These are phyloP conservation scores for Osmozyma mogii DNA, from an alignment of 805 yeast species.

Conservation along the genomic window DNA sequence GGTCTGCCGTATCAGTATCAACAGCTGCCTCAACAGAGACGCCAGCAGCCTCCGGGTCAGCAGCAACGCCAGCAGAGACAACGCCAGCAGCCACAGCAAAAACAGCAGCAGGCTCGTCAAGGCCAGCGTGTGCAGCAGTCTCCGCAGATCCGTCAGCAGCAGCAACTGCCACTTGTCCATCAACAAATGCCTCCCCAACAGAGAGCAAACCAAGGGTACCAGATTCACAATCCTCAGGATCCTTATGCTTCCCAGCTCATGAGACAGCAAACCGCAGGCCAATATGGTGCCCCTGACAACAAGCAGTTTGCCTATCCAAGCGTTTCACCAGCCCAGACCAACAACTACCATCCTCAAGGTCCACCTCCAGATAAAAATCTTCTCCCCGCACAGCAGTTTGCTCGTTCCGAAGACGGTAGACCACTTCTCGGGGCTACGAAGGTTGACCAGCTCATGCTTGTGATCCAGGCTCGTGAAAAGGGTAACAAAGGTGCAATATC, in stretches of 20 bases:
- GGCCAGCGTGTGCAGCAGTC: too few relatives aligned
- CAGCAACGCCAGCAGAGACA: too few relatives aligned
- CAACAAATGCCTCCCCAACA: too few relatives aligned
- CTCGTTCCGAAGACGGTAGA: constrained; percentile 51
- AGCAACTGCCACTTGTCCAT: too few relatives aligned
- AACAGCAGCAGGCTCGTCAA: constrained; percentile 3
- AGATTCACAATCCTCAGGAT: too few relatives aligned
- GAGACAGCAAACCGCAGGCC: constrained; percentile 4
- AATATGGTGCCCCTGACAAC: constrained; percentile 5
- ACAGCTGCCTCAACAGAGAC: too few relatives aligned
- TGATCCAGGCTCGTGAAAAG: constrained; percentile 80
- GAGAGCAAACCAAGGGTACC: too few relatives aligned
- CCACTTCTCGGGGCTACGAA: constrained; percentile 80
- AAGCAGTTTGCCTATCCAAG: constrained; percentile 10
- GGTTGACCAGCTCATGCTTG: constrained; percentile 85
- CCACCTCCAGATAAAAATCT: constrained; percentile 16
- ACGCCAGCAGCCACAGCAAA: constrained; percentile 3
- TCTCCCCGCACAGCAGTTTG: constrained; percentile 40
- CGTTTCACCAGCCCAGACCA: too few relatives aligned
- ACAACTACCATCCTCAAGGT: too few relatives aligned
- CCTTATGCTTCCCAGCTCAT: constrained; percentile 1
- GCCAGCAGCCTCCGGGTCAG: too few relatives aligned
- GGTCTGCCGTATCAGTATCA: too few relatives aligned
- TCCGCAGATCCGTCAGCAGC: too few relatives aligned
- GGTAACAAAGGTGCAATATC: constrained; percentile 59